These are phyloP conservation scores for Pholiota adiposa DNA, from an alignment of 1,284 basidiomycete genomes.

Conservation along the genomic window DNA sequence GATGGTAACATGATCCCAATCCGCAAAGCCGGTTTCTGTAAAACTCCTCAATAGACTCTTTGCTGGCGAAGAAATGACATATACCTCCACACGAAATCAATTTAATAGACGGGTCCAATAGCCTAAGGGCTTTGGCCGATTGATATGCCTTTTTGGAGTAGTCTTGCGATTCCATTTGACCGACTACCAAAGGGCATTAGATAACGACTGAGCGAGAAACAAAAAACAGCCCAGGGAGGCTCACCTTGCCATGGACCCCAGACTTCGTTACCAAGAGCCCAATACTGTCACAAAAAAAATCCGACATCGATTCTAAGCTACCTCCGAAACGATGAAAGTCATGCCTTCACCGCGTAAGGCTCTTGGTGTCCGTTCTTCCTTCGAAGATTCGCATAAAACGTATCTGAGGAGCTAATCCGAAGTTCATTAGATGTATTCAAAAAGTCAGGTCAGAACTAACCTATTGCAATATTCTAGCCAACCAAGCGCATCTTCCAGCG, in stretches of 20 bases:
- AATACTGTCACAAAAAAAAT: conserved; percentile 30
- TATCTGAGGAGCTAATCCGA: conserved; percentile 38
- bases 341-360: conserved; percentile 54
- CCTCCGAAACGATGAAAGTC: background rate
- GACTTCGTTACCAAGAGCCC: conserved; percentile 52
- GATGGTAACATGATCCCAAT: conserved; percentile 45
- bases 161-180: conserved; percentile 60
- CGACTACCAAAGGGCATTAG: conserved; percentile 49
- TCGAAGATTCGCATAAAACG: conserved; percentile 64
- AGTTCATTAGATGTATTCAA: background rate
- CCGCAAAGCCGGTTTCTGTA: conserved; percentile 48
- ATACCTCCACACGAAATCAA: conserved; percentile 62
- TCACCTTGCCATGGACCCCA: conserved; percentile 66
- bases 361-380: conserved; percentile 62
- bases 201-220: too few species aligned
- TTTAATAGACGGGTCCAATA: conserved; percentile 63
- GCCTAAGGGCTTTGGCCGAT: conserved; percentile 66
- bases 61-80: background rate
- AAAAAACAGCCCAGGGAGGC: background rate
- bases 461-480: conserved; percentile 74
- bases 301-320: background rate
- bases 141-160: conserved; percentile 63
- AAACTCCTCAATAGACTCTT: background rate
- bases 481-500: conserved; percentile 63
- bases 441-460: conserved; percentile 12